Evolutionary conservation across 1,284 basidiomycete species (phyloP).

Genomic region (Stygiomarasmius scandens): DNA sequence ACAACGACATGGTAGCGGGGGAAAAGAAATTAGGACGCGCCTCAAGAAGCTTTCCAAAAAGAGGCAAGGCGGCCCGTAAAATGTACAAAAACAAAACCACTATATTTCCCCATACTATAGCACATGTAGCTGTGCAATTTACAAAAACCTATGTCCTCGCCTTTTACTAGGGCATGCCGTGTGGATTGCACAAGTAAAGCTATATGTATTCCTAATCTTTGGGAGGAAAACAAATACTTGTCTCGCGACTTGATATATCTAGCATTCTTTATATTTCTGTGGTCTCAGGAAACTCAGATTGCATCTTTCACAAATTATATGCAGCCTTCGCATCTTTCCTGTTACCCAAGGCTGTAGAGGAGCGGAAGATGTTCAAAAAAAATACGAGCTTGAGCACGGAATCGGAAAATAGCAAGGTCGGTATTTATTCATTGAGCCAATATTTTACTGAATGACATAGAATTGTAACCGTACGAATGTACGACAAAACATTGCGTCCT

Average conservation of each 20-base stretch:
- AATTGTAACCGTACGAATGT: constrained; percentile 48
- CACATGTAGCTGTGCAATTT: background rate
- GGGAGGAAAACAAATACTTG: too few species aligned
- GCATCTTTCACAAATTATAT: too few species aligned
- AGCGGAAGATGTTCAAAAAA: too few species aligned
- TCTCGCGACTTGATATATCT: too few species aligned
- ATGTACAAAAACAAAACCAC: constrained; percentile 3
- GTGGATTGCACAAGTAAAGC: constrained; percentile 36
- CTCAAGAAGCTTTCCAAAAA: background rate
- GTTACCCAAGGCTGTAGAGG: too few species aligned
- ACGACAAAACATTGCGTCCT: constrained; percentile 87
- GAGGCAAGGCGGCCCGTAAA: background rate
- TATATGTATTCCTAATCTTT: constrained; percentile 38
- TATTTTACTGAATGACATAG: too few species aligned
- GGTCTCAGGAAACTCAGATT: too few species aligned
- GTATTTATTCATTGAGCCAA: too few species aligned
- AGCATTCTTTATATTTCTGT: too few species aligned
- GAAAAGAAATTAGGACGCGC: background rate
- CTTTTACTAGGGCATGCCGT: constrained; percentile 47
- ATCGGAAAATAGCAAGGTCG: too few species aligned
- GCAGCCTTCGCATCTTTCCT: too few species aligned
- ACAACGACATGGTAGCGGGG: constrained; percentile 21
- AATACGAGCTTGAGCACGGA: too few species aligned
- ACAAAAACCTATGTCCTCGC: constrained; percentile 38
- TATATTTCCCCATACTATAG: background rate